phyloP scores from a whole-genome alignment of 2,329 filamentous ascomycete species.

The Hypoxylon sp. region DNA sequence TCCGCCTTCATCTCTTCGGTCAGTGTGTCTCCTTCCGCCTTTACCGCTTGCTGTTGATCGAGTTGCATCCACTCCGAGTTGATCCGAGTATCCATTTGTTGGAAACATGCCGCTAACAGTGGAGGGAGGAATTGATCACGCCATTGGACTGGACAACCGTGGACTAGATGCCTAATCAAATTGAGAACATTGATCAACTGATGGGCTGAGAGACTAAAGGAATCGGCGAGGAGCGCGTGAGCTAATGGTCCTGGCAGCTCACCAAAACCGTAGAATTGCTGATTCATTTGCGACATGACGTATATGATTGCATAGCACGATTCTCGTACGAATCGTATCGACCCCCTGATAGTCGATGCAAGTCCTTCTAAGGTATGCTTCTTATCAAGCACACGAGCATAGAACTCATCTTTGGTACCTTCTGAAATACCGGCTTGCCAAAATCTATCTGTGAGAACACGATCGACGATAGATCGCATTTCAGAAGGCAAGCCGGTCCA shows the following conservation, averaged over 20 bases:
- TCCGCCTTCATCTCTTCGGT: conserved; percentile 98
- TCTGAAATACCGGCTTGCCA: conserved; percentile 98
- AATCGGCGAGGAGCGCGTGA: conserved; percentile 84
- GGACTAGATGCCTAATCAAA: conserved; percentile 86
- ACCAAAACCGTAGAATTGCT: conserved; percentile 89
- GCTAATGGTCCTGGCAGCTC: conserved; percentile 87
- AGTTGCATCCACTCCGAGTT: conserved; percentile 87
- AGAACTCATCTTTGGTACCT: conserved; percentile 96
- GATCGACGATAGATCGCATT: conserved; percentile 79
- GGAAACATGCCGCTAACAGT: conserved; percentile 83
- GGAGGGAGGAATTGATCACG: conserved; percentile 86
- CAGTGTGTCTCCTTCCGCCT: conserved; percentile 79
- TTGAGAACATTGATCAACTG: conserved; percentile 95
- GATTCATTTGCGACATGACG: conserved; percentile 87
- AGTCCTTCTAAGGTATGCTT: conserved; percentile 92
- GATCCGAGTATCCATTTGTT: conserved; percentile 88
- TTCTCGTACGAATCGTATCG: conserved; percentile 89
- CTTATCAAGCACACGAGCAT: conserved; percentile 88
- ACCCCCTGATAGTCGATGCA: conserved; percentile 90
- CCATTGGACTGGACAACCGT: conserved; percentile 86
- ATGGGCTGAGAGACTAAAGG: conserved; percentile 85
- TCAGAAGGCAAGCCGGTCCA: conserved; percentile 83
- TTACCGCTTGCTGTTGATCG: conserved; percentile 69
- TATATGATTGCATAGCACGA: conserved; percentile 94
- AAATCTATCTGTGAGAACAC: conserved; percentile 92